Evolutionary conservation across 2,329 filamentous ascomycete species (phyloP).

Genomic region (Arthroderma uncinatum): DNA sequence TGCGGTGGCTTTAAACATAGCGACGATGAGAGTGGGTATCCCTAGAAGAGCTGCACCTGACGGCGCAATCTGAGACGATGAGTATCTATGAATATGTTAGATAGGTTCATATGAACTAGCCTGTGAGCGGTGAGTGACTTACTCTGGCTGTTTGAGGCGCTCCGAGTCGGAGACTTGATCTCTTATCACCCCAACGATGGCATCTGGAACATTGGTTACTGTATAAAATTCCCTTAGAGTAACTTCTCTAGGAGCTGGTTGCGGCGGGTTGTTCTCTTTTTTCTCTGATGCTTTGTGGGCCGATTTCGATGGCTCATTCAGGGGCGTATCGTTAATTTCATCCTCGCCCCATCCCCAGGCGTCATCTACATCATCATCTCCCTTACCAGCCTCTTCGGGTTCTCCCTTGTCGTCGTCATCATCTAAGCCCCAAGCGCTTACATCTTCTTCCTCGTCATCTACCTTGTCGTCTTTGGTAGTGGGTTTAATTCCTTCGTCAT

Average conservation of each 20-base stretch:
- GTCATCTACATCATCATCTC: constrained; percentile 41
- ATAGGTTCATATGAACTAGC: not conserved
- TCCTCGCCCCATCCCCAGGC: constrained; percentile 68
- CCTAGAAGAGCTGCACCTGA: constrained; percentile 35
- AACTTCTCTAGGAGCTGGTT: constrained; percentile 46
- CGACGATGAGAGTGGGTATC: constrained; percentile 38
- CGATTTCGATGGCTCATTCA: constrained; percentile 15
- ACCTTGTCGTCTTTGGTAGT: constrained; percentile 11
- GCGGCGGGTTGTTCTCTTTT: constrained; percentile 16
- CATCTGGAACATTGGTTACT: constrained; percentile 76
- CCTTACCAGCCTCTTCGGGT: constrained; percentile 17
- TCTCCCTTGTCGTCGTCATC: constrained; percentile 22
- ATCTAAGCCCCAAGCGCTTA: constrained; percentile 43
- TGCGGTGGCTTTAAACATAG: constrained; percentile 42
- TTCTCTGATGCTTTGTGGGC: constrained; percentile 13
- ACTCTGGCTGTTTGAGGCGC: constrained; percentile 28
- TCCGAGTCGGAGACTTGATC: constrained; percentile 34
- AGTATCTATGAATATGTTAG: constrained; percentile 17
- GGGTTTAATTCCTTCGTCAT: constrained; percentile 40
- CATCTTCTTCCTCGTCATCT: constrained; percentile 33
- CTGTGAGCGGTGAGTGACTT: constrained; percentile 17
- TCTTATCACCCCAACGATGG: constrained; percentile 44
- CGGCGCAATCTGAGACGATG: constrained; percentile 29
- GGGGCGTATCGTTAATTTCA: constrained; percentile 46
- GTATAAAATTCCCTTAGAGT: constrained; percentile 76